Base-by-base conservation (phyloP, 352 stramenopile genomes). In the Phytophthora sansomeana region DNA sequence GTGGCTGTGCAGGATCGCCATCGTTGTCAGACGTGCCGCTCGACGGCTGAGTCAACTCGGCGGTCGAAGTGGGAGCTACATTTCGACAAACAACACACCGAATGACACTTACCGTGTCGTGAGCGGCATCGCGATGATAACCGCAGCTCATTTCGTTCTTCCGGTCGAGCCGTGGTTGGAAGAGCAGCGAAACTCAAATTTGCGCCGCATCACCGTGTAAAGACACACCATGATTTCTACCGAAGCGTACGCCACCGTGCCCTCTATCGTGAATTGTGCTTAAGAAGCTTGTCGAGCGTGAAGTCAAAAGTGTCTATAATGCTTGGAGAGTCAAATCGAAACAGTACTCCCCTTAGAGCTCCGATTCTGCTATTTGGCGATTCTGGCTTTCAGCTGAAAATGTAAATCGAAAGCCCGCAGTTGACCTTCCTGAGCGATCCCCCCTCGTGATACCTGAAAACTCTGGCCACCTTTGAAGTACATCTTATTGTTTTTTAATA, bases 181-280 rank as follows among this genome's bases (percentile, higher is more conserved):
- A 49, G 24, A 50, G 6, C 24, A 50, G 21, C 38, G 52, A 50
- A 41, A 49, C 2, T 26, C 38, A 5, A 42, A 50, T 19, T 50
- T 59, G 4, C 19, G 26, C 24, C 35, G 30, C 21, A 56, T 4
- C 32, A 46, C 33, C 7, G 33, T 19, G 17, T 41, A 29, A 17
- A 51, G 38, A n/a, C 49, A 56, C 17, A 46, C 35, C 39, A 51
- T 10, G n/a, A 60, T 36, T 28, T 60, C 28, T 11, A 48, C 19
- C 9, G 28, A 51, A 26, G 28, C 10, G 10, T 51, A 60, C 9
- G 21, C 29, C 13, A 43, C 26, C 39, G 51, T 60, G 7, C 53
- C 13, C 14, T 19, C 38, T 14, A 51, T 24, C 6, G 26, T 60
- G 11, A 17, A 30, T 33, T 51, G 38, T 44, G 21, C 21, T 24